phyloP scores from a whole-genome alignment of 345 rosid species.

The Carallia brachiata region DNA sequence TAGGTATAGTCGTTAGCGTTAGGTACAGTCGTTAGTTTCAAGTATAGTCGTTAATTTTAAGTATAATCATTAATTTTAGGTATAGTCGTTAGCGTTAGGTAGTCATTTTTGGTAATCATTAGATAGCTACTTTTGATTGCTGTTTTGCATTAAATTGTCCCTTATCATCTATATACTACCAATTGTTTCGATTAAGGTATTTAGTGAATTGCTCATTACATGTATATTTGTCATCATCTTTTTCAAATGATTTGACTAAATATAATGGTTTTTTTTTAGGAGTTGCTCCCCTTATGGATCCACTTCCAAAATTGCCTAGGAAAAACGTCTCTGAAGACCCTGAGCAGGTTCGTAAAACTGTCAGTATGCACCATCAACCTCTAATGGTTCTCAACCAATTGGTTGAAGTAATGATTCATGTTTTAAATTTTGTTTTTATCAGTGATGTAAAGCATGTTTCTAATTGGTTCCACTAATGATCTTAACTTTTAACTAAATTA shows the following conservation, averaged over 20 bases:
- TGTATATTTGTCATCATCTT: neutral
- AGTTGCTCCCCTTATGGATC: conserved; percentile 1
- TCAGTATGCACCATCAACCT: neutral
- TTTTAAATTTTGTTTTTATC: neutral
- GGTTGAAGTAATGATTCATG: conserved; percentile 10
- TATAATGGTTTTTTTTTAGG: conserved; percentile 8
- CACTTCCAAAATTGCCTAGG: conserved; percentile 1
- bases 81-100: too few relatives aligned
- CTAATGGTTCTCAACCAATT: conserved; percentile 1
- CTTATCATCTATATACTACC: neutral
- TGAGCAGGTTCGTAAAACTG: conserved; percentile 9
- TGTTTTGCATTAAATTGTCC: neutral
- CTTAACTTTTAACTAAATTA: too few relatives aligned
- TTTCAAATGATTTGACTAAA: neutral
- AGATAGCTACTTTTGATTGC: neutral
- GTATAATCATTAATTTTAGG: too few relatives aligned
- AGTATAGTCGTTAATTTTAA: too few relatives aligned
- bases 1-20: too few relatives aligned
- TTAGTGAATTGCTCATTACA: too few relatives aligned
- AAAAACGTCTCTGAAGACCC: neutral
- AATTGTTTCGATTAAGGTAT: neutral
- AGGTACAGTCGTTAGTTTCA: too few relatives aligned
- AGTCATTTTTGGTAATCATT: too few relatives aligned
- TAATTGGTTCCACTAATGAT: neutral
- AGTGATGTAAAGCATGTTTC: neutral